Base-by-base conservation (phyloP, 257 asterid genomes). In the Hygrophila difformis region DNA sequence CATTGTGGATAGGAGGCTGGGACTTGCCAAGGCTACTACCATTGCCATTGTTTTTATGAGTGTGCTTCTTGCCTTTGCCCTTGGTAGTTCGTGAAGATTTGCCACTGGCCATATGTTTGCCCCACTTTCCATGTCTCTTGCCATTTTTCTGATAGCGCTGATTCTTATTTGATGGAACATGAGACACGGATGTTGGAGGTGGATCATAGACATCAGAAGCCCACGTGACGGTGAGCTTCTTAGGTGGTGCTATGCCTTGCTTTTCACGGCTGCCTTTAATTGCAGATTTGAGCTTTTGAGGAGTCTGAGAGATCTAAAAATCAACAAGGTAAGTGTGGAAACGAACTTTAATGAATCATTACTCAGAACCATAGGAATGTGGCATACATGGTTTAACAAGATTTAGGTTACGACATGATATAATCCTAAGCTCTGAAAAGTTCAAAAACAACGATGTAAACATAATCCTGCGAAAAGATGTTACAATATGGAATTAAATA, bases 151-250 rank as follows among this genome's bases (percentile, higher is more conserved):
- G 84, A 61, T 68, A 47, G 26, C 70, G 78, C 9, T 66, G 87
- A 47, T 56, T 70, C 69, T 67, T 82, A 51, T 51, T 63, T 53
- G 69, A 70, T 44, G 93, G n/a, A n/a, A n/a, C n/a, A n/a, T n/a
- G n/a, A n/a, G n/a, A n/a, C n/a, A n/a, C n/a, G n/a, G n/a, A n/a
- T 17, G 94, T 73, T 20, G 98, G 94, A 62, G 68, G 18, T 29
- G 98, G 98, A 63, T 89, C 98, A n/a, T 89, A 85, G 59, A 89
- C 98, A 44, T 82, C 94, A 0, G 94, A 80, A 7, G 93, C 92
- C 98, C 98, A 85, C 19, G 71, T 69, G 31, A 89, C 96, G 0
- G 79, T 46, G 42, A 73, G 76, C 63, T 70, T 78, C 67, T 62
- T 69, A 7, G 78, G 78, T n/a, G n/a, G n/a, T 26, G 77, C 65